A percentile compares a stretch with the other conserved stretches of the same genome.
Evolutionary conservation across 805 yeast genomes (phyloP).

Genomic region (Saccharomycopsis selenospora): DNA sequence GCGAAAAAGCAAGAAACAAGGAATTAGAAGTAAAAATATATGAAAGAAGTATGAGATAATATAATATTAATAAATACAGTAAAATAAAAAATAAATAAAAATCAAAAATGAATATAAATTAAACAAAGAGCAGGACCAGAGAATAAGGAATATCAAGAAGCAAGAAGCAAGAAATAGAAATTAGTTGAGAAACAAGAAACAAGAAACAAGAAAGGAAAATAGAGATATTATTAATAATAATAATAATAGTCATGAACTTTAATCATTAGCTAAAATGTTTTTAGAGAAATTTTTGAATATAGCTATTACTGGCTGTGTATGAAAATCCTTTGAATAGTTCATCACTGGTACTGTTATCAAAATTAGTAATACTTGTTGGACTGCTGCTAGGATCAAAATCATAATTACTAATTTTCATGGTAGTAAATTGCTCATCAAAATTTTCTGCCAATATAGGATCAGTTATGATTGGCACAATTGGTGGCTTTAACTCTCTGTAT

Average conservation of each 20-base stretch:
- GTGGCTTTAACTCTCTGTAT: slow-evolving; percentile 47
- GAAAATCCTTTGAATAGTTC: slow-evolving; percentile 33
- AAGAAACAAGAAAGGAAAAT: not conserved
- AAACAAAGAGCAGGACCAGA: too few relatives aligned
- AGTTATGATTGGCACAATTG: slow-evolving; percentile 75
- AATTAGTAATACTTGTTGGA: not conserved
- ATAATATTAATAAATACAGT: too few relatives aligned
- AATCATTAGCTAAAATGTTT: too few relatives aligned
- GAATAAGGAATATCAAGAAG: too few relatives aligned
- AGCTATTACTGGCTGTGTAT: slow-evolving; percentile 33
- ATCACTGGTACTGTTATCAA: slow-evolving; percentile 9
- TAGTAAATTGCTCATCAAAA: slow-evolving; percentile 73
- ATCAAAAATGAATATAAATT: too few relatives aligned
- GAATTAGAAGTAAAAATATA: too few relatives aligned
- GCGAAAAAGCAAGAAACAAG: too few relatives aligned
- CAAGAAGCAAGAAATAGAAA: too few relatives aligned
- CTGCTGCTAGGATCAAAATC: slow-evolving; percentile 19
- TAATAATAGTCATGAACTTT: not conserved
- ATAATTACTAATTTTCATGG: slow-evolving; percentile 43
- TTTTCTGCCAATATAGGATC: slow-evolving; percentile 81
- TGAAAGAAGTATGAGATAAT: too few relatives aligned
- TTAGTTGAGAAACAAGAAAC: too few relatives aligned
- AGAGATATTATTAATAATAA: not conserved
- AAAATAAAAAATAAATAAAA: too few relatives aligned
- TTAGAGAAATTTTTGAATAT: slow-evolving; percentile 24